Evolutionary conservation across 495 filamentous ascomycete genomes (phyloP).

Genomic region (Aspergillus bridgeri): DNA sequence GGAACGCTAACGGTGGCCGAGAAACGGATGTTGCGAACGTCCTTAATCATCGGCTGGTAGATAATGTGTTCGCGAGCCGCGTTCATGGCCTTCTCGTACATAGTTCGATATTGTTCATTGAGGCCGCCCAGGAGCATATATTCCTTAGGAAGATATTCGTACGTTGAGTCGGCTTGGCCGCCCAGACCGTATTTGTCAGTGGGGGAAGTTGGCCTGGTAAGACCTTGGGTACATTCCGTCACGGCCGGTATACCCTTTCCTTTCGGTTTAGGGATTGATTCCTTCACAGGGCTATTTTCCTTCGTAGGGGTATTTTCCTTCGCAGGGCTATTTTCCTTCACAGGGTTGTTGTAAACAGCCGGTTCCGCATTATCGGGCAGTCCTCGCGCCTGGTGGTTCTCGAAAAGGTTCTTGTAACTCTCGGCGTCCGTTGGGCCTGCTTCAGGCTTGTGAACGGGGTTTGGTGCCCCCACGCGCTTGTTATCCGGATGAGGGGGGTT

Average conservation of each 20-base stretch:
- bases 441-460: constrained; percentile 14
- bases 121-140: constrained; percentile 74
- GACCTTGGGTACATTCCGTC: constrained; percentile 29
- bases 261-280: background rate
- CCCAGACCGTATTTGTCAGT: constrained; percentile 65
- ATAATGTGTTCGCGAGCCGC: constrained; percentile 72
- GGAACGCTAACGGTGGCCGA: constrained; percentile 52
- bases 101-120: constrained; percentile 71
- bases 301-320: no score
- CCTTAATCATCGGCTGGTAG: constrained; percentile 79
- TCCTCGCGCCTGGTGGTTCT: constrained; percentile 16
- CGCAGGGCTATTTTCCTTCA: no score
- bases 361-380: constrained; percentile 26
- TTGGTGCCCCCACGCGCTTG: background rate
- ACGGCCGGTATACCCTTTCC: constrained; percentile 3
- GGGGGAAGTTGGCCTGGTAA: constrained; percentile 21
- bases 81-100: constrained; percentile 74
- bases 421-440: constrained; percentile 25
- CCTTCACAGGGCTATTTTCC: background rate
- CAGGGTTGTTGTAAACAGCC: constrained; percentile 19
- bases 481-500: background rate
- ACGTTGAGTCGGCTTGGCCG: constrained; percentile 83
- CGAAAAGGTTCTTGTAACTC: constrained; percentile 24
- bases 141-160: constrained; percentile 92
- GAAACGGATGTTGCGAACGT: constrained; percentile 72